Percentiles rank a stretch among this genome's conserved stretches.
phyloP scores from a whole-genome alignment of 768 basidiomycete species.

The Piloderma croceum region DNA sequence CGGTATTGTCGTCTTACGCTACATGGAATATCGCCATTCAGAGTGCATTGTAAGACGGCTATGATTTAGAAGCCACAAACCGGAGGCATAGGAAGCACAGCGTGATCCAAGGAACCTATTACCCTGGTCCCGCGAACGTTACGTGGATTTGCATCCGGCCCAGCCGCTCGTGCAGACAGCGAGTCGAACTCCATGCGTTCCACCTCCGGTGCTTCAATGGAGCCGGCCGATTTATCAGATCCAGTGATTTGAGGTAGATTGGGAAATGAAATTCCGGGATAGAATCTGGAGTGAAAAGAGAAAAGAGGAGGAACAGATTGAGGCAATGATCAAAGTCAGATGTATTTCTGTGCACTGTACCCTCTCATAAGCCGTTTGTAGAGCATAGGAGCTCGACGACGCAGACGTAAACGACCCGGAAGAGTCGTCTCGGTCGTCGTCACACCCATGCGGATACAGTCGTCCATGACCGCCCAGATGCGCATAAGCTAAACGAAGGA shows the following conservation, averaged over 20 bases:
- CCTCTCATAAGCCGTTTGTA: conserved; percentile 89
- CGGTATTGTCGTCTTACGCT: conserved; percentile 85
- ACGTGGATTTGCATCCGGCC: conserved; percentile 2
- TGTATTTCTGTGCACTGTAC: no score
- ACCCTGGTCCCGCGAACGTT: conserved; percentile 38
- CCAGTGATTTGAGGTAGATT: conserved; percentile 31
- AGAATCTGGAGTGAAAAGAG: conserved; percentile 40
- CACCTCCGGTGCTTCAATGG: conserved; percentile 21
- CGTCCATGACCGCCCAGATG: conserved; percentile 71
- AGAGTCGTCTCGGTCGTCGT: conserved; percentile 72
- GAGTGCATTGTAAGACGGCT: conserved; percentile 2
- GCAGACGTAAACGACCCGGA: conserved; percentile 77
- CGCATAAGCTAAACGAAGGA: conserved; percentile 44
- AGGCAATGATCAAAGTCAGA: no score
- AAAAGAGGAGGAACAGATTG: no score
- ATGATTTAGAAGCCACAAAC: conserved; percentile 36
- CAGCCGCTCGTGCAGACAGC: no score
- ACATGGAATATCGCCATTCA: conserved; percentile 3
- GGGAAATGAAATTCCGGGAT: conserved; percentile 40
- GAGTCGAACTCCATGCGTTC: background rate
- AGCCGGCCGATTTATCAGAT: conserved; percentile 15
- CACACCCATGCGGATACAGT: conserved; percentile 65
- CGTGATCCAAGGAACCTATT: conserved; percentile 74
- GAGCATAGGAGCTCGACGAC: conserved; percentile 81
- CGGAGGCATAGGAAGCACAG: conserved; percentile 75